phyloP scores from a whole-genome alignment of 2,329 filamentous ascomycete genomes.

The Beauveria asiatica region DNA sequence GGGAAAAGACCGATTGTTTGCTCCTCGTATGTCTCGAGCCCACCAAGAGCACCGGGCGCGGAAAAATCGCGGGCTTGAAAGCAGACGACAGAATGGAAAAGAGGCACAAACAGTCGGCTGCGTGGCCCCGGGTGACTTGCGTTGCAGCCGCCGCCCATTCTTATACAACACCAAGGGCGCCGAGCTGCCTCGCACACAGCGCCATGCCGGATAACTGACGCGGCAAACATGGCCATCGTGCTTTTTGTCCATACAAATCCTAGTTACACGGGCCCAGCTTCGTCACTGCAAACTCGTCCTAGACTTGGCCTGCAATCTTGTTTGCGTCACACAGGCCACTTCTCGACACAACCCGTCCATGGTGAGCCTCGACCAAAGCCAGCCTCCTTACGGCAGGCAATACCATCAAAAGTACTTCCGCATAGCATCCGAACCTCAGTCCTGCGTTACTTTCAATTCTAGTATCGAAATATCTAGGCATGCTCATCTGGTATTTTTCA shows the following conservation, averaged over 20 bases:
- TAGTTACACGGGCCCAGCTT: not conserved
- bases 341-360: not conserved
- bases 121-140: not conserved
- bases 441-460: slow-evolving; percentile 4
- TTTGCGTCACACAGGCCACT: not conserved
- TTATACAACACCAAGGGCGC: not conserved
- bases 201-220: not conserved
- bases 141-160: not conserved
- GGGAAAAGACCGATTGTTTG: too few species aligned
- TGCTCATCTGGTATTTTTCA: slow-evolving; percentile 11
- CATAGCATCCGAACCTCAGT: not conserved
- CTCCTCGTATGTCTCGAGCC: too few species aligned
- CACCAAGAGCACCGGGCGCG: too few species aligned
- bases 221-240: not conserved
- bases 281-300: not conserved
- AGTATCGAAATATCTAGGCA: slow-evolving; percentile 6
- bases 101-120: not conserved
- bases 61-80: too few species aligned
- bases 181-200: not conserved
- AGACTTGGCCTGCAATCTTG: not conserved
- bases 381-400: not conserved
- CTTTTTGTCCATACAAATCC: not conserved
- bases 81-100: not conserved
- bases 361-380: not conserved
- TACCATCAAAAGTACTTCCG: not conserved